Conservation (phyloP, 169 alveolate species). For the Plasmodium yoelii region DNA sequence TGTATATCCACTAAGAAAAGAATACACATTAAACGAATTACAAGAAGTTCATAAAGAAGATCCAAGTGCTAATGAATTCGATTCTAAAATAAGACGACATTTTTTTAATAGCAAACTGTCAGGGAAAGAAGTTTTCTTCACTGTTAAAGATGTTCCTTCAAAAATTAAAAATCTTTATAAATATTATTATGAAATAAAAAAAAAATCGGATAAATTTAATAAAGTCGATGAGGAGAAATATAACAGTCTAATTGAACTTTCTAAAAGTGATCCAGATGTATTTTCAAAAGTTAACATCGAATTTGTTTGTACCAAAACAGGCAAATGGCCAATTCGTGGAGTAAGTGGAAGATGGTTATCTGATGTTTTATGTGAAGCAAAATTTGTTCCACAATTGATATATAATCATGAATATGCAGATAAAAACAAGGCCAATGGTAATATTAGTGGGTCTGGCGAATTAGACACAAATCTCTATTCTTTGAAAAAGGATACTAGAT, state of each 20-base stretch:
- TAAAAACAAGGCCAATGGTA: not conserved
- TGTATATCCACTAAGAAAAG: constrained; percentile 57
- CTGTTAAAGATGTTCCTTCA: constrained; percentile 44
- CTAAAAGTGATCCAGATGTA: constrained; percentile 40
- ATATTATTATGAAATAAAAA: constrained; percentile 68
- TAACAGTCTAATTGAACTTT: constrained; percentile 19
- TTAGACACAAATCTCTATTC: constrained; percentile 34
- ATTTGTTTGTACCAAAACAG: constrained; percentile 45
- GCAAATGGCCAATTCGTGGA: constrained; percentile 65
- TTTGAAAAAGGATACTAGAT: constrained; percentile 55
- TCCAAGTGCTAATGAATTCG: constrained; percentile 37
- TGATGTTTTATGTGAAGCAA: constrained; percentile 72
- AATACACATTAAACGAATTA: constrained; percentile 26
- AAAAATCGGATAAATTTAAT: constrained; percentile 7
- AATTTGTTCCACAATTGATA: constrained; percentile 52
- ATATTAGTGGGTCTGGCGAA: not conserved
- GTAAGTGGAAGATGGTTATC: constrained; percentile 60
- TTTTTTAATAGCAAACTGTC: constrained; percentile 32
- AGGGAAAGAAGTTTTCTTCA: constrained; percentile 26
- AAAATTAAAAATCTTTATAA: constrained; percentile 46
- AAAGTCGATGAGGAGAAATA: constrained; percentile 38
- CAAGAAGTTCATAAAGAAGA: constrained; percentile 33
- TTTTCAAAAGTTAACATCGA: constrained; percentile 58
- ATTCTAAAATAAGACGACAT: constrained; percentile 29
- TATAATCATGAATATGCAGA: constrained; percentile 51